Evolutionary conservation across 768 basidiomycete species (phyloP).

Genomic region (Tricholomella constricta): DNA sequence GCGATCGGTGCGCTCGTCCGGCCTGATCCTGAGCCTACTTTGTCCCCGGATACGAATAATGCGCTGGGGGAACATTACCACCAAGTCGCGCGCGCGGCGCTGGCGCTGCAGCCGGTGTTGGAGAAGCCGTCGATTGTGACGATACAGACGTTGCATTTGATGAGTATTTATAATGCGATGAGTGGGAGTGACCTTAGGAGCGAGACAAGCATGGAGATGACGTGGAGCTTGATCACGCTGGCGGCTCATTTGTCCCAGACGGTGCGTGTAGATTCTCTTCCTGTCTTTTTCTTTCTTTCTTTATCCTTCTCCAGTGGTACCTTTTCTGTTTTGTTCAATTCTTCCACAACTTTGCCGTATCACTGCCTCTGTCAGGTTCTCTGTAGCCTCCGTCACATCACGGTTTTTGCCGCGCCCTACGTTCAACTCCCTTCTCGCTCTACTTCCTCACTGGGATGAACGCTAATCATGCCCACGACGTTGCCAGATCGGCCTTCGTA

Average conservation of each 20-base stretch:
- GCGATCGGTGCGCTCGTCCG: slow-evolving; percentile 55
- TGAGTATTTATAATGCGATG: slow-evolving; percentile 73
- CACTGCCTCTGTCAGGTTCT: too few species aligned
- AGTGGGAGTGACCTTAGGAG: slow-evolving; percentile 59
- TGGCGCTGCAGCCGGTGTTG: slow-evolving; percentile 67
- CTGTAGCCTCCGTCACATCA: too few species aligned
- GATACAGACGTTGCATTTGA: slow-evolving; percentile 67
- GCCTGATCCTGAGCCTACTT: slow-evolving; percentile 28
- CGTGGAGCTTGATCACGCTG: slow-evolving; percentile 67
- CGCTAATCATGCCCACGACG: not conserved
- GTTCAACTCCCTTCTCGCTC: too few species aligned
- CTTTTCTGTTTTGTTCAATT: too few species aligned
- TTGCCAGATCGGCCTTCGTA: slow-evolving; percentile 65
- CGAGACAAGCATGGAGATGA: slow-evolving; percentile 73
- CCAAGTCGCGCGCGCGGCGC: slow-evolving; percentile 63
- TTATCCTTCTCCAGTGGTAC: too few species aligned
- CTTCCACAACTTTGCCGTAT: too few species aligned
- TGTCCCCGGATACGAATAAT: slow-evolving; percentile 15
- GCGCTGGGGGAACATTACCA: slow-evolving; percentile 64
- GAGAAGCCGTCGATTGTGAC: slow-evolving; percentile 74
- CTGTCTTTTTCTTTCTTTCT: not conserved
- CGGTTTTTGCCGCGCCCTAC: too few species aligned
- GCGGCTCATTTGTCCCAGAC: slow-evolving; percentile 67
- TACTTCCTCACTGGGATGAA: too few species aligned
- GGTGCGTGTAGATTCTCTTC: slow-evolving; percentile 42